Base-by-base conservation (phyloP, 345 rosid species). In the Ricinus communis region DNA sequence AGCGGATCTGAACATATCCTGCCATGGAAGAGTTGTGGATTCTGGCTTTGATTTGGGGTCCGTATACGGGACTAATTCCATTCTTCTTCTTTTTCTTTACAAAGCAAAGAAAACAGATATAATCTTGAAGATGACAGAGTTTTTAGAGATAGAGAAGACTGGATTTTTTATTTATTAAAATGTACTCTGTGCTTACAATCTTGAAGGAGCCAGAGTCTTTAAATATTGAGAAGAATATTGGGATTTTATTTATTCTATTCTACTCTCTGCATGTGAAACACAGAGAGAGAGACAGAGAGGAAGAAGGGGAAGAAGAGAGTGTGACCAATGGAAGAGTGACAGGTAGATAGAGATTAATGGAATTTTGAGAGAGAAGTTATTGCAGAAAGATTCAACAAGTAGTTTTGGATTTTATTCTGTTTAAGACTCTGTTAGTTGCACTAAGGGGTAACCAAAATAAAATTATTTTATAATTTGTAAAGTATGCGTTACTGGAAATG, bases 1-100 rank as follows among this genome's bases (percentile, higher is more conserved):
- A 47, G 89, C 99, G 57, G 99, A 88, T 85, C 90, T 89, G 76
- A 92, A 92, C 99, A 95, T 95, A 79, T 89, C 97, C 74, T 90
- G 83, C 98, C 99, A 95, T 8, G 98, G 87, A 64, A 89, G 84
- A 19, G 82, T 75, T 5, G 80, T 66, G 38, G 84, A 76, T 25
- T 81, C 65, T 46, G 87, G 55, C 58, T 84, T 85, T 64, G 83
- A 52, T 57, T 84, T 79, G 46, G 87, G 82, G 70, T 91, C 91
- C 8, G 79, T 56, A 82, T 84, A 90, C 4, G 97, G 97, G 40
- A 90, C 92, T 54, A 91, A 75, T 80, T 86, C 97, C 98, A 94
- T 94, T 0, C 10, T 12, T 56, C 25, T 56, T 24, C 9, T 12
- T 56, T 56, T 56, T 24, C 9, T 49, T 65, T 15, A 61, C 25